Conservation (phyloP, 2,329 filamentous ascomycete species). For the Davidsoniella australis region DNA sequence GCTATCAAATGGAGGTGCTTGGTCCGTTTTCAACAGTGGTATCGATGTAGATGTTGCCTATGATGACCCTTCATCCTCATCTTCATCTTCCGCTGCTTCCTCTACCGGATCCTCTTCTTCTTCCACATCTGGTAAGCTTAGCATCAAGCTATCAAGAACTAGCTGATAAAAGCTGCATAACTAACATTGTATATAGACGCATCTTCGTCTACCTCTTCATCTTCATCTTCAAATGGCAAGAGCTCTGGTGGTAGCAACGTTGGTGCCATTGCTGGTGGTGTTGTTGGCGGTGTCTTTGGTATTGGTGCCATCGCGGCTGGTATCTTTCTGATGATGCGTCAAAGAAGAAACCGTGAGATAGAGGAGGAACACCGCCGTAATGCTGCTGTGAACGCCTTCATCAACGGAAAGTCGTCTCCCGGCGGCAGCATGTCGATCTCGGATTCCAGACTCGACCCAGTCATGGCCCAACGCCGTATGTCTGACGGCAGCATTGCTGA, state of each 20-base stretch:
- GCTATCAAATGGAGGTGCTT: conserved; percentile 18
- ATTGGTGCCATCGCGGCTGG: conserved; percentile 50
- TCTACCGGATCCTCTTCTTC: conserved; percentile 17
- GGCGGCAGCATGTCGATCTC: conserved; percentile 52
- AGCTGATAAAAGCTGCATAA: background rate
- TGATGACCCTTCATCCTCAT: conserved; percentile 15
- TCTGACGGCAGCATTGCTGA: conserved; percentile 95
- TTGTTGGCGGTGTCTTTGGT: conserved; percentile 66
- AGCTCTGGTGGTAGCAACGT: conserved; percentile 36
- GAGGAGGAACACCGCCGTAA: conserved; percentile 76
- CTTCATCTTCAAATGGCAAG: conserved; percentile 17
- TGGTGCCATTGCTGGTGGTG: conserved; percentile 73
- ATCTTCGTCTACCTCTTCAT: conserved; percentile 15
- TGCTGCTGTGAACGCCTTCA: conserved; percentile 61
- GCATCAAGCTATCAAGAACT: background rate
- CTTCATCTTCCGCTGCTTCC: conserved; percentile 12
- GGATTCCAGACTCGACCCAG: conserved; percentile 74
- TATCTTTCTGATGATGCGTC: conserved; percentile 56
- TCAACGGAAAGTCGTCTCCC: conserved; percentile 45
- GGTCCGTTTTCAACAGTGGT: conserved; percentile 35
- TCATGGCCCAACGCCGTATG: conserved; percentile 66
- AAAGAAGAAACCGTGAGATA: conserved; percentile 56
- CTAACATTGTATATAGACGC: background rate
- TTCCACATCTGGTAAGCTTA: conserved; percentile 8
- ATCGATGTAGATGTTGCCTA: conserved; percentile 24